Conservation (phyloP, 345 rosid genomes). For the Ailanthus altissimus region DNA sequence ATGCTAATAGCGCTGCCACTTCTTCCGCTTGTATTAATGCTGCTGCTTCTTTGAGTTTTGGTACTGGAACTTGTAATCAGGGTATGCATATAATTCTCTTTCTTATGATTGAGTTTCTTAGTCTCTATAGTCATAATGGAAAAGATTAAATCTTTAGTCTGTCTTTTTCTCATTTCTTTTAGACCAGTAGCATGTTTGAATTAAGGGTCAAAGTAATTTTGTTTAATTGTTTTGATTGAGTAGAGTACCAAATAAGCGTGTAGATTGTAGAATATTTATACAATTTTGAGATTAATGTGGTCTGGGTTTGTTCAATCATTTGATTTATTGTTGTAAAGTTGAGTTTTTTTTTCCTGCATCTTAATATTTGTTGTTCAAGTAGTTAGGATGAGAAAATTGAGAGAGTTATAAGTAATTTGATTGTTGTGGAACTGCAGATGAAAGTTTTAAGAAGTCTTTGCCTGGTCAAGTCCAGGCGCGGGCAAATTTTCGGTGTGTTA, state of each 20-base stretch:
- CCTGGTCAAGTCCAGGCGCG: conserved; percentile 44
- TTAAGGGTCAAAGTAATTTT: background rate
- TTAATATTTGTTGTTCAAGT: background rate
- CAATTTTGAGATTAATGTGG: background rate
- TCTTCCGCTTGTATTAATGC: conserved; percentile 41
- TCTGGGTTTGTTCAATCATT: background rate
- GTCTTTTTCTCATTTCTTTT: background rate
- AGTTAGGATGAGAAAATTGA: background rate
- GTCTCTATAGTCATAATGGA: background rate
- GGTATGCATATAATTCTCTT: conserved; percentile 35
- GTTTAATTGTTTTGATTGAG: background rate
- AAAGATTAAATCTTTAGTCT: background rate
- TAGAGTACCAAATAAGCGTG: background rate
- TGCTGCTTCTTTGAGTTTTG: conserved; percentile 39
- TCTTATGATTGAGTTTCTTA: background rate
- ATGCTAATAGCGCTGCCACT: conserved; percentile 5
- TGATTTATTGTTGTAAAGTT: background rate
- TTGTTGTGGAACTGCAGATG: conserved; percentile 28
- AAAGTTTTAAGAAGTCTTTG: conserved; percentile 43
- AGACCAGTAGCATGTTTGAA: background rate
- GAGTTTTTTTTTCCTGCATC: background rate
- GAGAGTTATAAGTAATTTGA: background rate
- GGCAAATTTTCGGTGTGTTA: conserved; percentile 48
- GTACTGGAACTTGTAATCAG: conserved; percentile 46
- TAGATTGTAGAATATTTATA: background rate